A percentile compares a stretch with the other conserved stretches of the same genome.
Conservation (phyloP, 306 rosid genomes). For the Canavalia gladiata region DNA sequence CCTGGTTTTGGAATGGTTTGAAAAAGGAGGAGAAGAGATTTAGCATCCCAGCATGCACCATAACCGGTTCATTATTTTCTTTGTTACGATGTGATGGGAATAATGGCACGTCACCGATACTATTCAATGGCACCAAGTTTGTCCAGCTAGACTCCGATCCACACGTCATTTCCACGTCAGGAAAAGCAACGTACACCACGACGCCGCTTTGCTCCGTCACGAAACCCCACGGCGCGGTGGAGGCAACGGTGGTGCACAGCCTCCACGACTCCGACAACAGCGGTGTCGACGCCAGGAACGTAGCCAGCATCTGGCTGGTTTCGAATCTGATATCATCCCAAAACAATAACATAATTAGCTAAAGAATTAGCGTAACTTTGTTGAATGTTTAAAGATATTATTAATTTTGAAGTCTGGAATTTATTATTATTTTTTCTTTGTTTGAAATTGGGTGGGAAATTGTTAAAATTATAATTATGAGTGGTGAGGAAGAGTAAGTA, state of each 20-base stretch:
- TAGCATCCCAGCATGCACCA: conserved; percentile 71
- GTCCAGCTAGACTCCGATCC: conserved; percentile 38
- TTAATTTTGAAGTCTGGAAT: background rate
- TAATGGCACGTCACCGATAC: conserved; percentile 48
- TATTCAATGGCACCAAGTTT: conserved; percentile 54
- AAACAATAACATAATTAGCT: background rate
- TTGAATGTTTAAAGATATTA: background rate
- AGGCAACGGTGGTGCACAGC: conserved; percentile 63
- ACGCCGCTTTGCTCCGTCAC: conserved; percentile 51
- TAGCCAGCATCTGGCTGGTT: conserved; percentile 68
- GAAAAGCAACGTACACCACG: conserved; percentile 63
- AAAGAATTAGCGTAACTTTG: background rate
- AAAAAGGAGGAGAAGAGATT: conserved; percentile 53
- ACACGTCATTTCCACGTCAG: conserved; percentile 53
- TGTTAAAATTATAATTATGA: background rate
- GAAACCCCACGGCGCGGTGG: conserved; percentile 51
- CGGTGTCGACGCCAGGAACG: conserved; percentile 71
- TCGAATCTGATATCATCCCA: conserved; percentile 59
- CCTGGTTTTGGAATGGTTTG: conserved; percentile 60
- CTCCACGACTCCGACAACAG: conserved; percentile 76
- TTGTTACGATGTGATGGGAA: conserved; percentile 42
- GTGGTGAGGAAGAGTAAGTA: conserved; percentile 29
- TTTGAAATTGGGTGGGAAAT: background rate
- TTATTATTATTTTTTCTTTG: background rate
- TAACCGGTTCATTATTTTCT: conserved; percentile 53